These are phyloP conservation scores for Candida sanyaensis DNA, from an alignment of 1,139 yeast species.

Conservation along the genomic window DNA sequence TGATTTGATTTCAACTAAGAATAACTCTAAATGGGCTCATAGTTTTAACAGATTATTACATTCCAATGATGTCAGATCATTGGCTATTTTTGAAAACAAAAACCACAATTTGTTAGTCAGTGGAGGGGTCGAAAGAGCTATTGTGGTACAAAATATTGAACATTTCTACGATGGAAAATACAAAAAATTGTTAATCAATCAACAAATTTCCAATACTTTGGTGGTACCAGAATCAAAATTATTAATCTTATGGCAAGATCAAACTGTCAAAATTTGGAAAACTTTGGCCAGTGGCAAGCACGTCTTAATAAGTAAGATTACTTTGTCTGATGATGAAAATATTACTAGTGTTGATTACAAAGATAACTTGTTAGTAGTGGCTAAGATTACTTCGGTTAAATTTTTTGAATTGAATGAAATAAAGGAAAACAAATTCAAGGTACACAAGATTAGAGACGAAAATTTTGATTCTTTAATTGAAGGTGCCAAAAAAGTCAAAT, in stretches of 20 bases:
- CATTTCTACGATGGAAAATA: conserved; percentile 76
- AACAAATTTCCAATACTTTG: conserved; percentile 59
- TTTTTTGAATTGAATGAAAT: conserved; percentile 57
- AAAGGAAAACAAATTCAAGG: conserved; percentile 40
- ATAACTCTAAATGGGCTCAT: conserved; percentile 72
- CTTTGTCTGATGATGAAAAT: conserved; percentile 77
- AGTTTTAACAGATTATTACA: conserved; percentile 78
- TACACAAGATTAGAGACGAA: conserved; percentile 56
- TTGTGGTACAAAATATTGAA: conserved; percentile 69
- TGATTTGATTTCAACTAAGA: conserved; percentile 42
- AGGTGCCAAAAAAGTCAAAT: conserved; percentile 61
- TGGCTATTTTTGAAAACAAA: conserved; percentile 70
- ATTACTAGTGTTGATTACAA: conserved; percentile 72
- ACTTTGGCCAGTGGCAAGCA: conserved; percentile 40
- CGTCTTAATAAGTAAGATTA: conserved; percentile 64
- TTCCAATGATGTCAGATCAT: conserved; percentile 84
- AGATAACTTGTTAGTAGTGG: conserved; percentile 63
- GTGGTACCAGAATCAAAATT: conserved; percentile 51
- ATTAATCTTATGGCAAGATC: conserved; percentile 81
- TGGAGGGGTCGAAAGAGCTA: conserved; percentile 86
- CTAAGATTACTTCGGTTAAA: conserved; percentile 69
- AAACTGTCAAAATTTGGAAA: conserved; percentile 79
- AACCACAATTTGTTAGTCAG: conserved; percentile 72
- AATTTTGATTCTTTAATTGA: conserved; percentile 41
- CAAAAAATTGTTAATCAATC: conserved; percentile 67